These are phyloP conservation scores for Phaeosphaeriaceae sp. DNA, from an alignment of 2,329 filamentous ascomycete species.

Conservation along the genomic window DNA sequence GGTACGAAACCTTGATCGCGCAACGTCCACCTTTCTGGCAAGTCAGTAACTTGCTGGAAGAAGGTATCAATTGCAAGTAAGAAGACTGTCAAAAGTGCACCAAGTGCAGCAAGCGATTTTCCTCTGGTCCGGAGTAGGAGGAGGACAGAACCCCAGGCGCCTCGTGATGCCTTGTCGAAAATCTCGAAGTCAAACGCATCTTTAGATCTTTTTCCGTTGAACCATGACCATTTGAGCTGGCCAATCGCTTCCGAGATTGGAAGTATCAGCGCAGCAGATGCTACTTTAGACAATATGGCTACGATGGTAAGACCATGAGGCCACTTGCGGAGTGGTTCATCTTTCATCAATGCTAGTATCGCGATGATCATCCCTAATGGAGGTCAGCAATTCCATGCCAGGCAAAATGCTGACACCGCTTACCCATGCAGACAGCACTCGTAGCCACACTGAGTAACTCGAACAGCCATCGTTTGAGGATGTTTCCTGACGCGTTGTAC, in stretches of 20 bases:
- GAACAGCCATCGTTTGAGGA: conserved; percentile 34
- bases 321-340: conserved; percentile 39
- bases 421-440: conserved; percentile 42
- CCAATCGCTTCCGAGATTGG: conserved; percentile 39
- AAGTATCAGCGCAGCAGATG: conserved; percentile 32
- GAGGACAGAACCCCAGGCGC: conserved; percentile 28
- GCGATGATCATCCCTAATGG: conserved; percentile 35
- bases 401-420: not conserved
- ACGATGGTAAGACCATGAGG: conserved; percentile 30
- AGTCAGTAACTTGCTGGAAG: conserved; percentile 37
- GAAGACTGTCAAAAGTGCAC: conserved; percentile 26
- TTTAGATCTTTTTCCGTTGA: conserved; percentile 19
- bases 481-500: conserved; percentile 27
- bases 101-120: conserved; percentile 25
- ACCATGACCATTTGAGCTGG: conserved; percentile 44
- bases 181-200: conserved; percentile 39
- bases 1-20: conserved; percentile 22
- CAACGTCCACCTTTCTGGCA: conserved; percentile 12
- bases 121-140: conserved; percentile 27
- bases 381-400: not conserved
- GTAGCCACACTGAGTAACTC: conserved; percentile 36
- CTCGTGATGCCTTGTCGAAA: conserved; percentile 38
- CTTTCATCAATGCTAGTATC: conserved; percentile 37
- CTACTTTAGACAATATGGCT: conserved; percentile 32
- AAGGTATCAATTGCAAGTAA: conserved; percentile 37